phyloP scores from a whole-genome alignment of 192 early-diverging fungal genomes.

The Backusella australiensis region DNA sequence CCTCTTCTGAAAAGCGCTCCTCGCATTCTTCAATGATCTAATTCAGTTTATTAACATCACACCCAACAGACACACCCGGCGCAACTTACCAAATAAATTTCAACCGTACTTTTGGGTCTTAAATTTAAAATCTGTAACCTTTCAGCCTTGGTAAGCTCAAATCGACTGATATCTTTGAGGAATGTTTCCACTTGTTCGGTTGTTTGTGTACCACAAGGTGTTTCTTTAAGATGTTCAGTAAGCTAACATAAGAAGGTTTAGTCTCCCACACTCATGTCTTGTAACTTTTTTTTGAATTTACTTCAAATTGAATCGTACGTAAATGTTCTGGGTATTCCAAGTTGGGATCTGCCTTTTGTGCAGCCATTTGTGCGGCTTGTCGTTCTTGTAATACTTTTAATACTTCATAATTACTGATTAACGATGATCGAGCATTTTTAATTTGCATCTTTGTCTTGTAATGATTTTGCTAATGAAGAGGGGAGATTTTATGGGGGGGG shows the following conservation, averaged over 20 bases:
- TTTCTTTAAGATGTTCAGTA: slow-evolving; percentile 54
- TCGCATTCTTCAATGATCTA: slow-evolving; percentile 70
- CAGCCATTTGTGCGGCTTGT: slow-evolving; percentile 40
- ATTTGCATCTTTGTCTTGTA: slow-evolving; percentile 52
- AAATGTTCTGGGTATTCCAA: slow-evolving; percentile 60
- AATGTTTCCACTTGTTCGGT: slow-evolving; percentile 45
- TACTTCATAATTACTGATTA: slow-evolving; percentile 73
- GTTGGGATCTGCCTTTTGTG: slow-evolving; percentile 28
- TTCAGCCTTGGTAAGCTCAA: slow-evolving; percentile 69
- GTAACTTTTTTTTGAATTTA: slow-evolving; percentile 17
- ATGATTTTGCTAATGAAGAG: not conserved
- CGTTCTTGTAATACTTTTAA: slow-evolving; percentile 57
- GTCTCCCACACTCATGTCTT: too few species aligned
- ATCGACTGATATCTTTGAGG: slow-evolving; percentile 42
- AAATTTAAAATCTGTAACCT: slow-evolving; percentile 73
- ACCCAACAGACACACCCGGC: too few species aligned
- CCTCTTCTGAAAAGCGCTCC: slow-evolving; percentile 55
- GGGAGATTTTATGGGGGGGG: not conserved
- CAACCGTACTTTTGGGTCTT: slow-evolving; percentile 61
- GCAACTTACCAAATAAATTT: slow-evolving; percentile 57
- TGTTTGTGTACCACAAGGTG: slow-evolving; percentile 59
- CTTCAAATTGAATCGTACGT: slow-evolving; percentile 64
- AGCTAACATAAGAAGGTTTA: slow-evolving; percentile 11
- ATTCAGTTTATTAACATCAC: too few species aligned
- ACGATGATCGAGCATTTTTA: slow-evolving; percentile 54